phyloP scores from a whole-genome alignment of 73 alveolate genomes.

The Tetrahymena elliotti region DNA sequence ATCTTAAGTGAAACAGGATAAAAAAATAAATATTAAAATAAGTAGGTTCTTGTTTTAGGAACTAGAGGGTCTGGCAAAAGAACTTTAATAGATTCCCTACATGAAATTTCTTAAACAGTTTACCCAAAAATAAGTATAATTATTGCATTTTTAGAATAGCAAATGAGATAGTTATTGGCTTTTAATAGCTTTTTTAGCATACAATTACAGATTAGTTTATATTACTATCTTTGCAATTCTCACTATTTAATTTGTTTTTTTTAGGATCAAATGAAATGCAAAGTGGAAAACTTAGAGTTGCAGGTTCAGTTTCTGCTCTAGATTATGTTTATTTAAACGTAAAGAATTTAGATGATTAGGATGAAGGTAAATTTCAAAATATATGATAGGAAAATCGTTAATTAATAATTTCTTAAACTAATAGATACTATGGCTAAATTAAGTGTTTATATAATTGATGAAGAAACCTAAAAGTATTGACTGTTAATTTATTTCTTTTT shows the following conservation, averaged over 20 bases:
- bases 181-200: neutral
- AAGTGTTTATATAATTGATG: slow-evolving; percentile 23
- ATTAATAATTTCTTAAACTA: neutral
- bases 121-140: slow-evolving; percentile 9
- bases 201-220: neutral
- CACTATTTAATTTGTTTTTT: neutral
- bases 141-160: neutral
- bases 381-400: neutral
- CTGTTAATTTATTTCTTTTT: neutral
- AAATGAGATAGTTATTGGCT: no score
- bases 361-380: neutral
- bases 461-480: slow-evolving; percentile 15
- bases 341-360: slow-evolving; percentile 27
- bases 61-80: slow-evolving; percentile 32
- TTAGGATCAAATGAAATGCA: neutral
- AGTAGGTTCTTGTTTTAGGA: slow-evolving; percentile 28
- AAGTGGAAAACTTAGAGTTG: slow-evolving; percentile 9
- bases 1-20: slow-evolving; percentile 20
- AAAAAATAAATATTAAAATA: slow-evolving; percentile 3
- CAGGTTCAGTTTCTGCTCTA: slow-evolving; percentile 9
- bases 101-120: slow-evolving; percentile 3
- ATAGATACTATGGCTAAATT: slow-evolving; percentile 26
- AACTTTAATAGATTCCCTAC: slow-evolving; percentile 18
- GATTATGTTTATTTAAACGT: slow-evolving; percentile 31
- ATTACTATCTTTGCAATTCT: neutral